phyloP scores from a whole-genome alignment of 169 alveolate genomes.

The Eimeria maxima region DNA sequence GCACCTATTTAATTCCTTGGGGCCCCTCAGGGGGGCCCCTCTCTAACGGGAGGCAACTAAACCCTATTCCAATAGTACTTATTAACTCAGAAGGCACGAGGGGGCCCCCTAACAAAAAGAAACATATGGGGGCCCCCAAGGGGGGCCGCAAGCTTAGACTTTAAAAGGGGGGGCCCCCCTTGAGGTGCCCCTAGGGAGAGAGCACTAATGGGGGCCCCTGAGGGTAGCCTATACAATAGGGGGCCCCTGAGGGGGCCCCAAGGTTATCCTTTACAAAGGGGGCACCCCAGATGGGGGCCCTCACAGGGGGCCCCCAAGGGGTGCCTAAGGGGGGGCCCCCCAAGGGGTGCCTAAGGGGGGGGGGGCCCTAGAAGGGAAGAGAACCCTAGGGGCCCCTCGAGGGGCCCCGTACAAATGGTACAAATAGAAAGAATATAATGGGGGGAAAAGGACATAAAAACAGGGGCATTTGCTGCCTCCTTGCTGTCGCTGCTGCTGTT shows the following conservation, averaged over 20 bases:
- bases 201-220: neutral
- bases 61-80: no score
- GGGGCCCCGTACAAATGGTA: neutral
- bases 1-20: no score
- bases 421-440: neutral
- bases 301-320: no score
- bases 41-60: no score
- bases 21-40: neutral
- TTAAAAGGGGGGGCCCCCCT: neutral
- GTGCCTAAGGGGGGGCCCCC: neutral
- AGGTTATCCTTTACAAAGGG: neutral
- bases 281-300: no score
- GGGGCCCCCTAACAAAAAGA: no score
- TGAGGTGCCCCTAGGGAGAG: neutral
- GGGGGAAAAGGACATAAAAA: neutral
- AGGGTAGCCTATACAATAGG: no score
- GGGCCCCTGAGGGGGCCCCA: conserved; percentile 19
- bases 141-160: no score
- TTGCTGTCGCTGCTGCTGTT: neutral
- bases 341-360: no score
- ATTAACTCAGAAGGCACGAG: no score
- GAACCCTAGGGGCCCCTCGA: neutral
- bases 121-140: no score
- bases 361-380: neutral
- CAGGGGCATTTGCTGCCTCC: no score